Evolutionary conservation across 2,329 filamentous ascomycete species (phyloP).

Genomic region (Ophiostoma populinum): DNA sequence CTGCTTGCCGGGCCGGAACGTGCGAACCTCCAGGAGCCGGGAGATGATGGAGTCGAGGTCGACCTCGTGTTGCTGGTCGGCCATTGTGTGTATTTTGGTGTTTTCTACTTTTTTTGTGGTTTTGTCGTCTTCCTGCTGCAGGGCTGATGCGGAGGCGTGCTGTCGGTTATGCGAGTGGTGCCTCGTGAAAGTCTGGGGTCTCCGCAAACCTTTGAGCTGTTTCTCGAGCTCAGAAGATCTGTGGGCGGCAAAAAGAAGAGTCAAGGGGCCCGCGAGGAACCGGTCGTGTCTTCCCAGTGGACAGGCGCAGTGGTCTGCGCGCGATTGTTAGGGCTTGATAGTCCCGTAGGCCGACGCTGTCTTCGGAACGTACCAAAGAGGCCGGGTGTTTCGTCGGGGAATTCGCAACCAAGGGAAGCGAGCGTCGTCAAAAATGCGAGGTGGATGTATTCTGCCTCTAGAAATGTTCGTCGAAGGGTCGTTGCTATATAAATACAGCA

Average conservation of each 20-base stretch:
- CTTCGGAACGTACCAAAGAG: too few relatives aligned
- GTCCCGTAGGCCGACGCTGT: too few relatives aligned
- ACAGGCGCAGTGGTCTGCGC: too few relatives aligned
- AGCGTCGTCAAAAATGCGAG: not conserved
- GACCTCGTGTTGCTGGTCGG: slow-evolving; percentile 63
- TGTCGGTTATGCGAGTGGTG: slow-evolving; percentile 4
- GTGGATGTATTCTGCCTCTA: not conserved
- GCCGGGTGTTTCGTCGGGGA: not conserved
- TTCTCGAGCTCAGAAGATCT: slow-evolving; percentile 10
- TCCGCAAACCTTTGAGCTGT: slow-evolving; percentile 12
- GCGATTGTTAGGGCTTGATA: too few relatives aligned
- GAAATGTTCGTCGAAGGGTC: not conserved
- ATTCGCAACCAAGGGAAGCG: not conserved
- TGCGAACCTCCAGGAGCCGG: slow-evolving; percentile 89
- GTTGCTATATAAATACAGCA: slow-evolving; percentile 1
- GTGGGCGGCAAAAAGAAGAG: slow-evolving; percentile 9
- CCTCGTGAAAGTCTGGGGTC: slow-evolving; percentile 8
- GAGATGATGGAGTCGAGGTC: slow-evolving; percentile 99
- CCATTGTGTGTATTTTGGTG: slow-evolving; percentile 26
- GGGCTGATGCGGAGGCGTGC: not conserved
- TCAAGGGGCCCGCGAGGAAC: not conserved
- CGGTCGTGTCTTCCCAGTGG: not conserved
- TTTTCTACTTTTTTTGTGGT: slow-evolving; percentile 4
- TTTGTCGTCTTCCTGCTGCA: not conserved
- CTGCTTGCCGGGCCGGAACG: slow-evolving; percentile 95